Percentiles rank a stretch among this genome's conserved stretches.
These are phyloP conservation scores for Lizonia empirigonia DNA, from an alignment of 2,329 filamentous ascomycete genomes.

Conservation along the genomic window DNA sequence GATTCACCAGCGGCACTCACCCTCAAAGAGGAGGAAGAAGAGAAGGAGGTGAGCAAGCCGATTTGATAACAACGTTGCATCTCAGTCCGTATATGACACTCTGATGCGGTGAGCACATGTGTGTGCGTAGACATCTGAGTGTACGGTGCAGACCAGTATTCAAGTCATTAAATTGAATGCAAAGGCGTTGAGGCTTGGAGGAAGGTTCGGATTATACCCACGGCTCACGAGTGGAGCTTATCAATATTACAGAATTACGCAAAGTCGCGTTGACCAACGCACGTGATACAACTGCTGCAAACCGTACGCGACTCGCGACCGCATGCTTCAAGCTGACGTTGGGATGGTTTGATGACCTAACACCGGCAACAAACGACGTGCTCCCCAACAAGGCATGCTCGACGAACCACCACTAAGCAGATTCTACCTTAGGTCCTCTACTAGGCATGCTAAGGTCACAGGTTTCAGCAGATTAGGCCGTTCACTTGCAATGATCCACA, in stretches of 20 bases:
- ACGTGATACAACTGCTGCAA: neutral
- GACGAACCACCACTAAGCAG: slow-evolving; percentile 1
- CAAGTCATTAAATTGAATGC: slow-evolving; percentile 10
- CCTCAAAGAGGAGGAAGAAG: neutral
- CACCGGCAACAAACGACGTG: slow-evolving; percentile 6
- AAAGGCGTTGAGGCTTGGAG: slow-evolving; percentile 9
- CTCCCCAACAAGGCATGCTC: neutral
- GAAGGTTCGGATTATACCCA: slow-evolving; percentile 14
- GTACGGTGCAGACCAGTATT: neutral
- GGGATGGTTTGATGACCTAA: slow-evolving; percentile 7
- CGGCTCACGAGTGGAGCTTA: slow-evolving; percentile 6
- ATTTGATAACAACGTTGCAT: neutral
- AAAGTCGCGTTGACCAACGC: neutral
- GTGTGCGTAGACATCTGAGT: neutral
- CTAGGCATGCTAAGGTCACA: neutral
- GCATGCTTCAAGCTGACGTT: neutral
- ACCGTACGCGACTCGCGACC: neutral
- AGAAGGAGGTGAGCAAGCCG: neutral
- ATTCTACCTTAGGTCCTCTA: neutral
- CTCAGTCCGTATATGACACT: neutral
- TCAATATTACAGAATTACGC: slow-evolving; percentile 13
- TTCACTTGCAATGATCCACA: neutral
- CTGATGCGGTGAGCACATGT: neutral
- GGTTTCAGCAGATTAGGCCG: neutral
- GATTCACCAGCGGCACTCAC: neutral